Evolutionary conservation across 345 rosid genomes (phyloP).

Genomic region (Cardamine resedifolia): DNA sequence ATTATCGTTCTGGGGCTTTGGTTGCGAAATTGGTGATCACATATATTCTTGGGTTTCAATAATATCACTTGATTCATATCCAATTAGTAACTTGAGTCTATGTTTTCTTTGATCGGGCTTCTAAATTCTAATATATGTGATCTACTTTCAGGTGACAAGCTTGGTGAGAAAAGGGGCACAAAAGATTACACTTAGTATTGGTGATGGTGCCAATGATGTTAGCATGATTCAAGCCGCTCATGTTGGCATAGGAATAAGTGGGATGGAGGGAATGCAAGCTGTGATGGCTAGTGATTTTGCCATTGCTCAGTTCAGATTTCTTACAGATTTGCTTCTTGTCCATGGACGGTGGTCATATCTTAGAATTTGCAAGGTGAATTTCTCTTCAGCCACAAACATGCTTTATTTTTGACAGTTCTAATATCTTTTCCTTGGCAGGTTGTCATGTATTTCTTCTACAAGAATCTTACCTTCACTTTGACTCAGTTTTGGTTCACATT

Average conservation of each 20-base stretch:
- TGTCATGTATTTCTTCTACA: constrained; percentile 96
- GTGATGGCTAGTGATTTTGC: constrained; percentile 99
- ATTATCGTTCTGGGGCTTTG: constrained; percentile 1
- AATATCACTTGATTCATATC: not conserved
- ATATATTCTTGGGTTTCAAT: constrained; percentile 1
- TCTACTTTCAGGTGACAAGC: constrained; percentile 73
- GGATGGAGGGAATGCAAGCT: constrained; percentile 99
- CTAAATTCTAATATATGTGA: not conserved
- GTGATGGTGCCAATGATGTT: constrained; percentile 99
- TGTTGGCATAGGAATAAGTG: constrained; percentile 98
- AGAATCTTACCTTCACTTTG: constrained; percentile 94
- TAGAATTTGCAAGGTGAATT: constrained; percentile 93
- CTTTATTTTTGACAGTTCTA: not conserved
- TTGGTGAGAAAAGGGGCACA: constrained; percentile 93
- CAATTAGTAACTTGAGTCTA: not conserved
- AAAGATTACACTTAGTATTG: constrained; percentile 96
- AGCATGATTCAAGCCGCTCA: constrained; percentile 99
- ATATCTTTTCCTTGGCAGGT: constrained; percentile 63
- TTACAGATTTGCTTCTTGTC: constrained; percentile 93
- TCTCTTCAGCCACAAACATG: not conserved
- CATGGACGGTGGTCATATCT: constrained; percentile 99
- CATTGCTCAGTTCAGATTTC: constrained; percentile 95
- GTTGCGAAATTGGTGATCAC: not conserved
- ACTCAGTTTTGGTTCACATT: constrained; percentile 99
- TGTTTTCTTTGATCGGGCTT: not conserved